Percentiles rank a stretch among this genome's conserved stretches.
phyloP scores from a whole-genome alignment of 345 rosid species.

The Garcia nutans region DNA sequence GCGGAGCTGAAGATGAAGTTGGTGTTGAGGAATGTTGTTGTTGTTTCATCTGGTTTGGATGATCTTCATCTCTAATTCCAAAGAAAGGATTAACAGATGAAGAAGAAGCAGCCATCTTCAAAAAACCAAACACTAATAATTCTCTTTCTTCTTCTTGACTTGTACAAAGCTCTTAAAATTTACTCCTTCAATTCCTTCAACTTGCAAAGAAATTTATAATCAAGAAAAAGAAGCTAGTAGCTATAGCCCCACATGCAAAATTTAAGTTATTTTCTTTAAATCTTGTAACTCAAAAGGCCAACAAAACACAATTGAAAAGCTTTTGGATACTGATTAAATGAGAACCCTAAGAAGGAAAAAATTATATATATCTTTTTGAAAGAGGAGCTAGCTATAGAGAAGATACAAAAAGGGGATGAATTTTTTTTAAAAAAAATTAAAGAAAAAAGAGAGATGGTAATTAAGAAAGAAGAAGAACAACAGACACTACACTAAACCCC shows the following conservation, averaged over 20 bases:
- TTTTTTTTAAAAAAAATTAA: neutral
- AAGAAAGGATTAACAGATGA: conserved; percentile 54
- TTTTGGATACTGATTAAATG: conserved; percentile 10
- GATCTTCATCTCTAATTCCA: conserved; percentile 62
- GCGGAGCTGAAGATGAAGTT: conserved; percentile 41
- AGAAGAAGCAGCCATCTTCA: conserved; percentile 60
- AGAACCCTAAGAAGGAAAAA: conserved; percentile 14
- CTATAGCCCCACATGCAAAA: conserved; percentile 30
- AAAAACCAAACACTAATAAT: neutral
- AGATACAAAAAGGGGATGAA: neutral
- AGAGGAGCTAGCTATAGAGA: neutral
- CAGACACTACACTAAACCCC: conserved; percentile 5
- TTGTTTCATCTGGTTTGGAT: conserved; percentile 49
- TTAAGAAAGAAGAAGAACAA: neutral
- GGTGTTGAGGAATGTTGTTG: conserved; percentile 49
- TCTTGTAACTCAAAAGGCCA: conserved; percentile 18
- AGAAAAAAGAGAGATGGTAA: neutral
- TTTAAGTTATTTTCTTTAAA: conserved; percentile 7
- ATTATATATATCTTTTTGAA: neutral
- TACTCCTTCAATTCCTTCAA: conserved; percentile 6
- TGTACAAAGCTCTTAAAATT: neutral
- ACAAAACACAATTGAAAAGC: conserved; percentile 4
- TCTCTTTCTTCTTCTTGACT: conserved; percentile 10
- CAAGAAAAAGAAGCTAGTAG: conserved; percentile 21
- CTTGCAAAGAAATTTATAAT: conserved; percentile 16